Conservation (phyloP, 2,329 filamentous ascomycete genomes). For the Xylariales sp. region DNA sequence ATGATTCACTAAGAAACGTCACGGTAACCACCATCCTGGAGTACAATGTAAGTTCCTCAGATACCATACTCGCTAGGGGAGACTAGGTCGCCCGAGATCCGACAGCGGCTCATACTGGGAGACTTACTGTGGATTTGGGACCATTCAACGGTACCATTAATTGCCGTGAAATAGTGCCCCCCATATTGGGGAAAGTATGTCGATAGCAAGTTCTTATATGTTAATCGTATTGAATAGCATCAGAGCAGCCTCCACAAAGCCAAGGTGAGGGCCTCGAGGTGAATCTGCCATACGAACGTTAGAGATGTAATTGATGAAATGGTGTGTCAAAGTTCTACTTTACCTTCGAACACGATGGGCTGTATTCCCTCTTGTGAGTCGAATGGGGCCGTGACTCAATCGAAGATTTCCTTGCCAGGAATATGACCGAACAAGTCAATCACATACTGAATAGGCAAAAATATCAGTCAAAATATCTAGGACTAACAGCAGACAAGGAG, state of each 20-base stretch:
- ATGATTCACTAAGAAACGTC: background rate
- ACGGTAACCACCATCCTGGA: background rate
- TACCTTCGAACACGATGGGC: no score
- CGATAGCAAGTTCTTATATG: background rate
- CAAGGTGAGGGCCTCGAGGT: background rate
- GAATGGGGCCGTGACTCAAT: no score
- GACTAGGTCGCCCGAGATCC: background rate
- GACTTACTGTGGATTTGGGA: background rate
- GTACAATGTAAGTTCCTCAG: background rate
- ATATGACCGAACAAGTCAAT: no score
- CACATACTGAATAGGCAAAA: no score
- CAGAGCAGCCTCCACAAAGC: background rate
- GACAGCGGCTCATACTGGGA: background rate
- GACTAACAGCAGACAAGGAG: no score
- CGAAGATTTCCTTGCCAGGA: no score
- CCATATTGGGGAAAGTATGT: background rate
- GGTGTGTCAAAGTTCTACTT: background rate
- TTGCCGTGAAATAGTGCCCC: background rate
- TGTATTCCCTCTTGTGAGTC: no score
- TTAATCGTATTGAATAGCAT: background rate
- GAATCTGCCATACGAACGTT: background rate
- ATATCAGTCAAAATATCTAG: no score
- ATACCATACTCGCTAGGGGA: background rate
- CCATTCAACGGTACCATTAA: background rate
- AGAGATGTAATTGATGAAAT: background rate